Evolutionary conservation across 2,329 filamentous ascomycete genomes (phyloP), one percentile per base, ranked within the genome.

Genomic region (Calonectria henricotiae): DNA sequence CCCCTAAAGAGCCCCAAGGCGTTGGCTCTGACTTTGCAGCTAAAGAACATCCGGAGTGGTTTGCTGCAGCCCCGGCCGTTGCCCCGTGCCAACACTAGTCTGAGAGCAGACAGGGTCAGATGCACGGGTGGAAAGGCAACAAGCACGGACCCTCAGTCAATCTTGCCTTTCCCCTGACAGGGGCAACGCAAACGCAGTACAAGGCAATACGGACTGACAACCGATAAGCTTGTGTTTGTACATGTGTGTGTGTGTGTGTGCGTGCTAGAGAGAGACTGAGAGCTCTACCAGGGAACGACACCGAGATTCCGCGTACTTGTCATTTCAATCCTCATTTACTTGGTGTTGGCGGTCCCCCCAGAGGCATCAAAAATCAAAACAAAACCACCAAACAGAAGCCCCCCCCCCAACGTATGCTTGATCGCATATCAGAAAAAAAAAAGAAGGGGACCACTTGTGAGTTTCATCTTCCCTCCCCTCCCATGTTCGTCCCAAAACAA

Each of bases 141-240:
- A 39, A 41, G 67, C 62, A 51, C 66, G 68, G 65, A 70, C 67
- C 70, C 68, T 62, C 65, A 66, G 62, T 69, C 70, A 60, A 63
- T 72, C 65, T 75, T 66, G 51, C 67, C 69, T 72, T 74, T 70
- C 75, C 75, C 75, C 75, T 77, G 75, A 77, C 75, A 73, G 75
- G 75, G 75, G 35, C 51, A 70, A 62, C 46, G 47, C 32, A 66
- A 37, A 55, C 46, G 55, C 55, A 39, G 27, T 30, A 30, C 27
- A 30, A 30, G 27, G 27, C 27, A 30, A 30, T 7, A 30, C 27
- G 27, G 27, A 30, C 27, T 30, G 27, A 30, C 27, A 58, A 49
- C 43, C 55, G 25, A 41, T 17, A 41, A 61, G 23, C 55, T 41
- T 44, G 39, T 61, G 27, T 25, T 9, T n/a, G 23, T 44, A 5